Evolutionary conservation across 2,329 filamentous ascomycete genomes (phyloP).

Genomic region (Epichloe typhina): DNA sequence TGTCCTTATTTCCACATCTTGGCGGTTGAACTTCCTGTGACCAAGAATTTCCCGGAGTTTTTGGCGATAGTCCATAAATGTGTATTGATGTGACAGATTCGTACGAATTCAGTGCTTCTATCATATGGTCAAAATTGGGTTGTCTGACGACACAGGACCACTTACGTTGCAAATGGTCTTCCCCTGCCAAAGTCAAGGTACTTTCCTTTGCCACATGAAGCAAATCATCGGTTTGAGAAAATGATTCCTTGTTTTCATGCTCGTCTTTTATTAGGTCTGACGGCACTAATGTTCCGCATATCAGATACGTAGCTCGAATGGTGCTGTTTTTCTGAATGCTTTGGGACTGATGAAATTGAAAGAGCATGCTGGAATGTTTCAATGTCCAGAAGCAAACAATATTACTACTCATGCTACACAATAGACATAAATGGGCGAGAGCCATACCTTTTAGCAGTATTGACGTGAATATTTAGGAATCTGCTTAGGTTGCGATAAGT

Average conservation of each 20-base stretch:
- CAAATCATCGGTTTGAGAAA: neutral
- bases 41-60: neutral
- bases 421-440: neutral
- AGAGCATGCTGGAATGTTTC: slow-evolving; percentile 56
- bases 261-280: slow-evolving; percentile 22
- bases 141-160: neutral
- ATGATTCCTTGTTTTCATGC: slow-evolving; percentile 55
- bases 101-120: slow-evolving; percentile 56
- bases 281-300: slow-evolving; percentile 47
- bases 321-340: slow-evolving; percentile 65
- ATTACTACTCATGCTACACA: neutral
- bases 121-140: slow-evolving; percentile 5
- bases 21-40: neutral
- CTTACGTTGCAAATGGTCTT: slow-evolving; percentile 59
- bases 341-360: slow-evolving; percentile 73
- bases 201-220: neutral
- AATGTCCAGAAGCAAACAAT: neutral
- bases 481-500: slow-evolving; percentile 80
- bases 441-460: slow-evolving; percentile 73
- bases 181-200: slow-evolving; percentile 53
- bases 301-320: slow-evolving; percentile 84
- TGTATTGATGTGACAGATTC: slow-evolving; percentile 67
- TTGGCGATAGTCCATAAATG: slow-evolving; percentile 57
- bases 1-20: neutral
- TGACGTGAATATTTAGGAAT: slow-evolving; percentile 70